These are phyloP conservation scores for Collariella sp. DNA, from an alignment of 495 filamentous ascomycete genomes.

Conservation along the genomic window DNA sequence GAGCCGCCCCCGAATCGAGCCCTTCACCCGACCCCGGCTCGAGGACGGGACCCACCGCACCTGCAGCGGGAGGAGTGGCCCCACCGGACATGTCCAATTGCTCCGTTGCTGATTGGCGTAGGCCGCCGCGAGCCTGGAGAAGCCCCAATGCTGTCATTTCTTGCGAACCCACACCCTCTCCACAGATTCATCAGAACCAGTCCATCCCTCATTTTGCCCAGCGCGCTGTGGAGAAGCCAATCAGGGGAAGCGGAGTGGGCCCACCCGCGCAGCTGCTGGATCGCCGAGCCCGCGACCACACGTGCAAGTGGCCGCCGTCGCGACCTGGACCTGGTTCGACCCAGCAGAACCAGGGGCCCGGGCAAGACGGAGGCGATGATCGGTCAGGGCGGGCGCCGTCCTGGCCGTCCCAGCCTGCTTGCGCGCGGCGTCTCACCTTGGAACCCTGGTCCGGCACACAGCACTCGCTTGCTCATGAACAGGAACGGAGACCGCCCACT, in stretches of 20 bases:
- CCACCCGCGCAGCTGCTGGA: neutral
- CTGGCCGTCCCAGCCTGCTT: neutral
- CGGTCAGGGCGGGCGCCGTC: neutral
- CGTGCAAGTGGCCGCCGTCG: neutral
- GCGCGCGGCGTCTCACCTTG: neutral
- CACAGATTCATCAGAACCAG: neutral
- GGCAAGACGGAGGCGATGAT: neutral
- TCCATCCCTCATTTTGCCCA: neutral
- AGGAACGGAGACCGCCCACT: no score
- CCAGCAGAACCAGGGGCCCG: neutral
- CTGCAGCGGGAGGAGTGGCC: neutral
- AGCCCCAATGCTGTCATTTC: neutral
- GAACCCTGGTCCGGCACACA: neutral
- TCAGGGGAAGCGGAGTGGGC: neutral
- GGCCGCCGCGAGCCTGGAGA: neutral
- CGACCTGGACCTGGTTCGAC: neutral
- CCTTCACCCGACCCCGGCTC: constrained; percentile 21
- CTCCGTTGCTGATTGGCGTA: neutral
- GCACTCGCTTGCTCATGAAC: no score
- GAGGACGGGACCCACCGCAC: constrained; percentile 6
- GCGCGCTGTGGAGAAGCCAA: constrained; percentile 7
- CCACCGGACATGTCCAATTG: neutral
- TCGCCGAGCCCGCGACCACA: constrained; percentile 3
- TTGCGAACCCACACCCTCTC: neutral
- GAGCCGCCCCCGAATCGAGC: constrained; percentile 13